Conservation (phyloP, 148 eudicot genomes). For the Cornus kousa region DNA sequence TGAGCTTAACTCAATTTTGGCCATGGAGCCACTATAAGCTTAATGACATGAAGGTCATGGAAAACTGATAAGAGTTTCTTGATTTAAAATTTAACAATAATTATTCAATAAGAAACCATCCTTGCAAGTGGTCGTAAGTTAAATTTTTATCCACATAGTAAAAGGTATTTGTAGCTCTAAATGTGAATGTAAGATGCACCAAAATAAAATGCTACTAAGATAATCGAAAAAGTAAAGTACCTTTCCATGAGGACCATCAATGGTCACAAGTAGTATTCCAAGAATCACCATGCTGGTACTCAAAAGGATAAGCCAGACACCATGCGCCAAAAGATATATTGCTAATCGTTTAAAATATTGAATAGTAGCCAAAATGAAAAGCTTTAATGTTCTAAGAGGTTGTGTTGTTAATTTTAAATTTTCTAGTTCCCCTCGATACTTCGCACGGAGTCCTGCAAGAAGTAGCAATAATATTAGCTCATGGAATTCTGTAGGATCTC, state of each 20-base stretch:
- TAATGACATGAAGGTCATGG: neutral
- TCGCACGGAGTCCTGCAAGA: slow-evolving; percentile 61
- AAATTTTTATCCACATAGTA: neutral
- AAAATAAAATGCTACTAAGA: neutral
- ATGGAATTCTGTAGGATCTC: neutral
- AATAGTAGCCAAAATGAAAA: slow-evolving; percentile 60
- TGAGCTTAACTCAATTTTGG: neutral
- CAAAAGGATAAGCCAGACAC: slow-evolving; percentile 63
- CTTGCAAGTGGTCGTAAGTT: neutral
- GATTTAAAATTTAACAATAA: neutral
- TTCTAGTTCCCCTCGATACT: slow-evolving; percentile 72
- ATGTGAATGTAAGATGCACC: neutral
- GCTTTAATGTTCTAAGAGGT: slow-evolving; percentile 73
- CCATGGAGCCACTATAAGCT: neutral
- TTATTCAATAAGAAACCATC: neutral
- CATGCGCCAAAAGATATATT: slow-evolving; percentile 60
- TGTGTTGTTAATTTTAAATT: slow-evolving; percentile 67
- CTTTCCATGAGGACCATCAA: slow-evolving; percentile 88
- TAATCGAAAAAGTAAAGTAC: slow-evolving; percentile 39
- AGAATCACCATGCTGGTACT: slow-evolving; percentile 35
- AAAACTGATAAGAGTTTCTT: neutral
- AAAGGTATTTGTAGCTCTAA: neutral
- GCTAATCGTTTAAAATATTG: slow-evolving; percentile 56
- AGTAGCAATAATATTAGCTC: slow-evolving; percentile 15
- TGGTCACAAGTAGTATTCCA: slow-evolving; percentile 41